A percentile compares a stretch with the other conserved stretches of the same genome.
phyloP scores from a whole-genome alignment of 495 filamentous ascomycete genomes.

The Neurospora tetraspora region DNA sequence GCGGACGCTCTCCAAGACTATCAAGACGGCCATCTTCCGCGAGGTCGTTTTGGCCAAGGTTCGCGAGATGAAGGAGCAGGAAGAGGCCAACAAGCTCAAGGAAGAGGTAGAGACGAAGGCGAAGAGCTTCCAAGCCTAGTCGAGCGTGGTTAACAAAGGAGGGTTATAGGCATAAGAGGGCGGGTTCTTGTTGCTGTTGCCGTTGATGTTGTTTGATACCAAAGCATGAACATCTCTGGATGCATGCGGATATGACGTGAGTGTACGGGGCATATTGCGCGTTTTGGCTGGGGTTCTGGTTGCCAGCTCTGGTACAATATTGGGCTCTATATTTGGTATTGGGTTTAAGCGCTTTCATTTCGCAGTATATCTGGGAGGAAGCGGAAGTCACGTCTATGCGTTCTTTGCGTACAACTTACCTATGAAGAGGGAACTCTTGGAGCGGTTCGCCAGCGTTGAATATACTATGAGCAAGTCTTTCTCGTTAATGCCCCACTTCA shows the following conservation, averaged over 20 bases:
- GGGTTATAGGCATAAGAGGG: neutral
- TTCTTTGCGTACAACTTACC: neutral
- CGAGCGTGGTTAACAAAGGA: neutral
- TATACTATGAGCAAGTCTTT: neutral
- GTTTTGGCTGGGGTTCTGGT: neutral
- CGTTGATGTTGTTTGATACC: neutral
- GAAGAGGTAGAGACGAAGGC: conserved; percentile 40
- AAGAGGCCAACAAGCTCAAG: conserved; percentile 61
- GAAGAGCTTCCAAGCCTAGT: conserved; percentile 28
- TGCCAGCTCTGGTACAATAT: neutral
- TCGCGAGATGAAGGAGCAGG: conserved; percentile 78
- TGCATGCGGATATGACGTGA: neutral
- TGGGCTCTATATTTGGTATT: neutral
- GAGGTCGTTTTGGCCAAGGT: conserved; percentile 98
- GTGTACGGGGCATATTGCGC: neutral
- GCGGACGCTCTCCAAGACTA: conserved; percentile 60
- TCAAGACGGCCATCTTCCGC: conserved; percentile 86
- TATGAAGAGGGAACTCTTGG: neutral
- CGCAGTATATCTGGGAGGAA: neutral
- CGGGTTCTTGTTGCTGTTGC: neutral
- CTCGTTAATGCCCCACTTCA: neutral
- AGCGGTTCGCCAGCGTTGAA: neutral
- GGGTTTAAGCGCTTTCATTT: neutral
- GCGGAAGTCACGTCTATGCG: neutral
- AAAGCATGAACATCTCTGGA: neutral